Evolutionary conservation across 2,329 filamentous ascomycete species (phyloP).

Genomic region (Beauveria brongniartii): DNA sequence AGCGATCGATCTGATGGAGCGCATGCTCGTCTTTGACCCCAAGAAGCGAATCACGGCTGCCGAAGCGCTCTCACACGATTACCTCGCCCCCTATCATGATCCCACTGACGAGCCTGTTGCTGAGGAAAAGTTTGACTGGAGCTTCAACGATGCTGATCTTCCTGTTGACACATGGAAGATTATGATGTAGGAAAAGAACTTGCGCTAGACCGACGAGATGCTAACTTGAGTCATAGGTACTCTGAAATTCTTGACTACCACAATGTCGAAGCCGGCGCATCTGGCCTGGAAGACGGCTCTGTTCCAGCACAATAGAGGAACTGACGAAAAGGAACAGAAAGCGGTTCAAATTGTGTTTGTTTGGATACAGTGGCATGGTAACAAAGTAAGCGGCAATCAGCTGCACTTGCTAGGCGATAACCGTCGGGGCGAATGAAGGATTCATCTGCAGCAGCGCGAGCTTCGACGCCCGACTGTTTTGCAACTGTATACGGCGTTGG

Average conservation of each 20-base stretch:
- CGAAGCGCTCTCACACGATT: conserved; percentile 82
- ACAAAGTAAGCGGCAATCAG: neutral
- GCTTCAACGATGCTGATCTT: conserved; percentile 95
- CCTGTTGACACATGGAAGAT: conserved; percentile 99
- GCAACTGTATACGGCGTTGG: conserved; percentile 7
- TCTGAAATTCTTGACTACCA: conserved; percentile 98
- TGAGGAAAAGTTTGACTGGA: conserved; percentile 99
- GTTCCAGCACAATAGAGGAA: conserved; percentile 1
- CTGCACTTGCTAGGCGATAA: neutral
- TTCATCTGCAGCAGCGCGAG: conserved; percentile 1
- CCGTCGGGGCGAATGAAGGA: neutral
- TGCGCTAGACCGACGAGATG: neutral
- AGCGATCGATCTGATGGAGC: conserved; percentile 91
- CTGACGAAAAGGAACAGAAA: neutral
- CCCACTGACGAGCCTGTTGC: conserved; percentile 92
- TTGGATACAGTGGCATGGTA: neutral
- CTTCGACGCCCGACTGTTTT: neutral
- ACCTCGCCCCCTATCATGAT: conserved; percentile 94
- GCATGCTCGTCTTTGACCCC: conserved; percentile 98
- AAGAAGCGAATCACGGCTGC: conserved; percentile 86
- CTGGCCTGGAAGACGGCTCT: neutral
- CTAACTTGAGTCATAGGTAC: conserved; percentile 55
- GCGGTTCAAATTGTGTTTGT: neutral
- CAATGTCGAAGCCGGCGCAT: conserved; percentile 63
- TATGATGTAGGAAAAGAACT: conserved; percentile 71